Evolutionary conservation across 208 protist genomes (phyloP).

Genomic region (Acanthamoeba healyi): DNA sequence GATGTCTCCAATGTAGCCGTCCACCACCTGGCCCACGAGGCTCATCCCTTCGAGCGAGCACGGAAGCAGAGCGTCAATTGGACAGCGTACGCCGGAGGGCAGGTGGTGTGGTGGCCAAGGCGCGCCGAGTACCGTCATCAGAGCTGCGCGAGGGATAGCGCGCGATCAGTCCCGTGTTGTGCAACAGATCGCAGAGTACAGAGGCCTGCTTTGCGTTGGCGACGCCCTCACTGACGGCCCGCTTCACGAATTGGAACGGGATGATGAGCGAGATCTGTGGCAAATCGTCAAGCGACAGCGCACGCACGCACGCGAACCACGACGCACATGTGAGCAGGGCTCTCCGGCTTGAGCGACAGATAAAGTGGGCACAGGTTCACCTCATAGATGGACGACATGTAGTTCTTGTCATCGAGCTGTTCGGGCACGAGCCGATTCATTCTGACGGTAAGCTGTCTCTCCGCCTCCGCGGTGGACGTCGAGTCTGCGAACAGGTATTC

Average conservation of each 20-base stretch:
- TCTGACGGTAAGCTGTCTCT: not conserved
- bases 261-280: constrained; percentile 9
- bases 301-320: too few relatives aligned
- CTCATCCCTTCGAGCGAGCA: too few relatives aligned
- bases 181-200: not conserved
- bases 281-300: too few relatives aligned
- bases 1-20: not conserved
- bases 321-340: too few relatives aligned
- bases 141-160: not conserved
- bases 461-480: not conserved
- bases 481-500: not conserved
- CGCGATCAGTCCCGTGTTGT: not conserved
- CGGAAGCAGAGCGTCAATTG: too few relatives aligned
- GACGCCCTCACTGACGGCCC: not conserved
- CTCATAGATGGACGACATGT: not conserved
- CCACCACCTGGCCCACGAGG: not conserved
- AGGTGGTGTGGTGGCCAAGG: not conserved
- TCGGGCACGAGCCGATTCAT: constrained; percentile 29
- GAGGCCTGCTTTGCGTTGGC: not conserved
- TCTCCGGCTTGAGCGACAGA: too few relatives aligned
- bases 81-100: too few relatives aligned
- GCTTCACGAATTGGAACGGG: not conserved
- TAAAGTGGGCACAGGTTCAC: too few relatives aligned
- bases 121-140: not conserved
- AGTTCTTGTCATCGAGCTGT: constrained; percentile 49